These are phyloP conservation scores for Diplodia corticola DNA, from an alignment of 2,329 filamentous ascomycete species.

Conservation along the genomic window DNA sequence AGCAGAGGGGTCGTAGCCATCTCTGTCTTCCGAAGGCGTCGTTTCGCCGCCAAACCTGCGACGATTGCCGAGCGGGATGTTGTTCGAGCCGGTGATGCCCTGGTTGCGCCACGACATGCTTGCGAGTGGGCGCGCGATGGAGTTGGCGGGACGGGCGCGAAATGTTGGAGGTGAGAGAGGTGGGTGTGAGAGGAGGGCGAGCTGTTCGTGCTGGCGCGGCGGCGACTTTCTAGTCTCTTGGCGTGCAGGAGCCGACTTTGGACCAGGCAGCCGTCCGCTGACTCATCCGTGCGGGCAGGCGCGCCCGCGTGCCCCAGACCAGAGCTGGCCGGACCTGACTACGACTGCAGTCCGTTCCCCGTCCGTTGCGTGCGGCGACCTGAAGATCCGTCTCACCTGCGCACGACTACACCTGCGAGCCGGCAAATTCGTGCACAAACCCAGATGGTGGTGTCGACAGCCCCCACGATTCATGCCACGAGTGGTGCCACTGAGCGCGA, in stretches of 20 bases:
- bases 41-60: conserved; percentile 67
- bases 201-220: not conserved
- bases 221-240: conserved; percentile 11
- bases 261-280: not conserved
- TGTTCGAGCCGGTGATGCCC: conserved; percentile 97
- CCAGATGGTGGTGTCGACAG: not conserved
- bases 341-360: no score
- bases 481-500: not conserved
- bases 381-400: not conserved
- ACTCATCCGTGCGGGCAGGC: not conserved
- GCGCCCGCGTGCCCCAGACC: not conserved
- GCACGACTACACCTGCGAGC: not conserved
- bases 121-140: conserved; percentile 7
- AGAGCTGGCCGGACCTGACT: not conserved
- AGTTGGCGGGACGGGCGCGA: not conserved
- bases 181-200: not conserved
- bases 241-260: conserved; percentile 2
- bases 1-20: conserved; percentile 48
- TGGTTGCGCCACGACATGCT: conserved; percentile 66
- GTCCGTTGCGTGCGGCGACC: not conserved
- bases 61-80: conserved; percentile 86
- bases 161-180: not conserved
- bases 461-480: not conserved
- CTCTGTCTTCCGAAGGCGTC: conserved; percentile 29
- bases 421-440: not conserved